phyloP scores from a whole-genome alignment of 225 moss, liverwort and hornwort species.

The Polytrichum commune region DNA sequence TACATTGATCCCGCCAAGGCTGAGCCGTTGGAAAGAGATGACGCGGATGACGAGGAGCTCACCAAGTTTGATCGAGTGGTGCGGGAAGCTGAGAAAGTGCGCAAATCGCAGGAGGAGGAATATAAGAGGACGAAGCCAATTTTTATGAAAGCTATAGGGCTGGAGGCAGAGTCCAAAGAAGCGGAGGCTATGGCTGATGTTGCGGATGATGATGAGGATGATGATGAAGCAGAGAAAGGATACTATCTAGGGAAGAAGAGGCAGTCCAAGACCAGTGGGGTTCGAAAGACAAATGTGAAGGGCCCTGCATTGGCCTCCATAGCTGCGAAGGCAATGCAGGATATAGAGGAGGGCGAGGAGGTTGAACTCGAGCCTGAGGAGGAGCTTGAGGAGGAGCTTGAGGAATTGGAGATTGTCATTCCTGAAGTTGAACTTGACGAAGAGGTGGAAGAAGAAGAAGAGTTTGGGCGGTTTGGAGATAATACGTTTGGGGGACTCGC shows the following conservation, averaged over 20 bases:
- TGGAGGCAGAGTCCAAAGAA: conserved; percentile 57
- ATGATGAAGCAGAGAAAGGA: conserved; percentile 37
- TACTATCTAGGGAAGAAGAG: conserved; percentile 49
- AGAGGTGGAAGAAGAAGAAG: conserved; percentile 28
- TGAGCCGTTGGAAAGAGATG: conserved; percentile 75
- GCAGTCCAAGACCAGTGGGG: conserved; percentile 4
- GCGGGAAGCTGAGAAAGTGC: conserved; percentile 64
- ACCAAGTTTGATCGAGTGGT: conserved; percentile 83
- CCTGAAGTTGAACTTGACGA: conserved; percentile 44
- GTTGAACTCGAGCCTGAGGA: conserved; percentile 25
- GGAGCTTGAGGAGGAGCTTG: conserved; percentile 38
- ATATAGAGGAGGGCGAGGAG: conserved; percentile 31
- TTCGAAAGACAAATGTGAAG: conserved; percentile 8
- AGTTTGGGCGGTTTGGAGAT: conserved; percentile 48
- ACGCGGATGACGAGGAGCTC: conserved; percentile 58
- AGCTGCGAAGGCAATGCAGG: conserved; percentile 8
- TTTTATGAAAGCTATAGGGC: conserved; percentile 81
- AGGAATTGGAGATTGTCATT: conserved; percentile 17
- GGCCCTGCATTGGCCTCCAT: conserved; percentile 3
- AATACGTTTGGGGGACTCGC: conserved; percentile 38
- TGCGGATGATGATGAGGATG: conserved; percentile 17
- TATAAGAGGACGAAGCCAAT: conserved; percentile 74
- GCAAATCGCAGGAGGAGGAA: conserved; percentile 78
- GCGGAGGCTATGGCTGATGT: conserved; percentile 48
- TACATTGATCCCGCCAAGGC: conserved; percentile 83